Base-by-base conservation (phyloP, 1,284 basidiomycete species). In the Cutaneotrichosporon spelunceum region DNA sequence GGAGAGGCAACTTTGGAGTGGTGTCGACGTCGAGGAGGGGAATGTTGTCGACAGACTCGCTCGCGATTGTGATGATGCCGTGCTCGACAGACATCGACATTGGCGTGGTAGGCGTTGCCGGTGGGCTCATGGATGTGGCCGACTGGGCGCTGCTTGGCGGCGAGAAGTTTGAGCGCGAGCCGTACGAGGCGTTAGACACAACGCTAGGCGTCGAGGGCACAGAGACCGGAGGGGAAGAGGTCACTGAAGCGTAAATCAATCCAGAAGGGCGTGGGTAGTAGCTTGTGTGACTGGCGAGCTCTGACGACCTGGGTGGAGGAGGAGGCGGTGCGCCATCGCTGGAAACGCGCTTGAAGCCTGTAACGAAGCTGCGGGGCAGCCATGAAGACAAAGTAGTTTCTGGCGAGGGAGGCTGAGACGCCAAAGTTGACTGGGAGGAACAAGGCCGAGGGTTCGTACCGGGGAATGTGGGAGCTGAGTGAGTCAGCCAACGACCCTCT, bases 81-180 rank as follows among this genome's bases (percentile, higher is more conserved):
- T 44, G 47, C 21, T 48, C 27, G 30, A 53, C 45, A 2, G 24
- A 7, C 13, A 53, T 24, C 30, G 50, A 52, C 4, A 39, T 57
- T 3, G 64, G 64, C 3, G 64, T 66, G 21, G 61, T 66, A 4
- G 64, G 64, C 19, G 64, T 66, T 19, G 53, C 57, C 5, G 64
- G 64, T 6, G 64, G 64, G 30, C 61, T 63, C 27, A 50, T 42
- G 9, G 64, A 62, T 16, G 33, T n/a, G 0, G 33, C 57, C 16
- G 59, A 61, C 56, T 58, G 60, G 8, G 54, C 50, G 27, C 61
- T 57, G 52, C 57, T 62, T 6, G 62, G 42, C 1, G 63, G 63
- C 50, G 63, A 65, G 39, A 54, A 26, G 52, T 50, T 53, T 8
- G 39, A 23, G 23, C 55, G 48, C 14, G 47, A 39, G 24, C 19